A percentile compares a stretch with the other conserved stretches of the same genome.
Conservation (phyloP, 305 asterid genomes). For the Fraxinus ornus region DNA sequence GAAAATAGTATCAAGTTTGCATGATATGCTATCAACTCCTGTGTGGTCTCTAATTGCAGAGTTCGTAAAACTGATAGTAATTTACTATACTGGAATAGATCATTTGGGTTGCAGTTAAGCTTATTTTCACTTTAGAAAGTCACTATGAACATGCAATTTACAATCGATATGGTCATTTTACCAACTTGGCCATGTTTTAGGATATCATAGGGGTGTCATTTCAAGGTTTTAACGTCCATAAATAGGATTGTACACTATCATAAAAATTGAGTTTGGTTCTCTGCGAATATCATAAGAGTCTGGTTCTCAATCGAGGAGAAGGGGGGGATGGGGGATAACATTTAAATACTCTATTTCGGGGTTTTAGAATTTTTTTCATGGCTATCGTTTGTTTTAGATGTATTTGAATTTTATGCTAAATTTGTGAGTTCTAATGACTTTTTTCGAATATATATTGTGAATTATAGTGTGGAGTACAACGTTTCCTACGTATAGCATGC, state of each 20-base stretch:
- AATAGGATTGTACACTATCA: not conserved
- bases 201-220: not conserved
- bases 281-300: not conserved
- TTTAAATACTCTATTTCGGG: not conserved
- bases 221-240: not conserved
- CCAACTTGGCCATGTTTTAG: not conserved
- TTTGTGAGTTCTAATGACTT: not conserved
- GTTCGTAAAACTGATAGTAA: too few relatives aligned
- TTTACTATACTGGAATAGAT: not conserved
- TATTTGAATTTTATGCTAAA: not conserved
- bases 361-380: not conserved
- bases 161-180: not conserved
- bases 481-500: slow-evolving; percentile 93
- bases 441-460: not conserved
- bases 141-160: not conserved
- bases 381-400: not conserved
- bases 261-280: not conserved
- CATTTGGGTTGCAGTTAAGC: not conserved
- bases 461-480: slow-evolving; percentile 83
- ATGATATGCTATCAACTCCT: too few relatives aligned
- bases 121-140: not conserved
- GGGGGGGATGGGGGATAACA: not conserved
- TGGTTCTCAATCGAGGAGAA: not conserved
- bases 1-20: too few relatives aligned
- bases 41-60: too few relatives aligned